Evolutionary conservation across 352 stramenopile species (phyloP).

Genomic region (Peronospora farinosa): DNA sequence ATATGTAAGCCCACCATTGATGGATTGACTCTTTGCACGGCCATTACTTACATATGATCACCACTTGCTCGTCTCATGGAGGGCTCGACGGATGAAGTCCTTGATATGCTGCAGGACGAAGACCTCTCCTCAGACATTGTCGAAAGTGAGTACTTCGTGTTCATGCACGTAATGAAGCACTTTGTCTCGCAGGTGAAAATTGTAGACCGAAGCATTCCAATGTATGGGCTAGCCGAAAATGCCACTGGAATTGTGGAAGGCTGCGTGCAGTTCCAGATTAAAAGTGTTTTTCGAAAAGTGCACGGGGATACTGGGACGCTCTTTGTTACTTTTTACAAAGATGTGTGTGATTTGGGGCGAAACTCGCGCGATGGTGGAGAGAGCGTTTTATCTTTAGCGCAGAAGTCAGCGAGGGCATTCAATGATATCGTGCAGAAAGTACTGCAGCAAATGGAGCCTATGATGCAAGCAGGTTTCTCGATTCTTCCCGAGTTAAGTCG

Average conservation of each 20-base stretch:
- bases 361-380: conserved; percentile 25
- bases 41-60: background rate
- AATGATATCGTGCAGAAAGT: conserved; percentile 76
- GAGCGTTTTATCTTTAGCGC: conserved; percentile 50
- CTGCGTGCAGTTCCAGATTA: conserved; percentile 76
- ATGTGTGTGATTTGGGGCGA: conserved; percentile 36
- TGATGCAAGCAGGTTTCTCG: conserved; percentile 57
- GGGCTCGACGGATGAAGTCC: conserved; percentile 45
- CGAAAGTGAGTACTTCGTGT: conserved; percentile 70
- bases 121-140: conserved; percentile 21
- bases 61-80: conserved; percentile 17
- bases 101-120: conserved; percentile 20
- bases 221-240: conserved; percentile 36
- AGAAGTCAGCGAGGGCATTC: conserved; percentile 49
- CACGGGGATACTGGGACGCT: conserved; percentile 53
- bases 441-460: conserved; percentile 68
- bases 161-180: conserved; percentile 79
- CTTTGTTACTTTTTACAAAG: conserved; percentile 43
- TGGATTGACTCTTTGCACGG: background rate
- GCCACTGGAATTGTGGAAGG: conserved; percentile 53
- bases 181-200: conserved; percentile 61
- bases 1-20: conserved; percentile 37
- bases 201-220: conserved; percentile 52
- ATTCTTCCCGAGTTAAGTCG: conserved; percentile 67
- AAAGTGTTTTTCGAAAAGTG: conserved; percentile 58